Conservation (phyloP, 192 early-diverging fungal species). For the Umbelopsis ramanniana region DNA sequence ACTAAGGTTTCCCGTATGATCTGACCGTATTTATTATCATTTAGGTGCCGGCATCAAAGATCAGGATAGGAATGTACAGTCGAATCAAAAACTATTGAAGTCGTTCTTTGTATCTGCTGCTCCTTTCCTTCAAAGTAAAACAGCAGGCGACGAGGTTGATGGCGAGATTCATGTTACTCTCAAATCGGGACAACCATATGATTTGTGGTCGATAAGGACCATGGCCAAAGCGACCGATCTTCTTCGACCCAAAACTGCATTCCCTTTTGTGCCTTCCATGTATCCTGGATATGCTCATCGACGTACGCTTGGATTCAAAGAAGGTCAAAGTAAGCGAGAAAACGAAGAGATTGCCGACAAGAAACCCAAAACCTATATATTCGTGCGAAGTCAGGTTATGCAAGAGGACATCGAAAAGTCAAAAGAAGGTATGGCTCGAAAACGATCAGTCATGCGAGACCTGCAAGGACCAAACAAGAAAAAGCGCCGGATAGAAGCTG, state of each 20-base stretch:
- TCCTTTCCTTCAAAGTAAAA: slow-evolving; percentile 51
- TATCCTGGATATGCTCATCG: slow-evolving; percentile 93
- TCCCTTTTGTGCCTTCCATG: slow-evolving; percentile 66
- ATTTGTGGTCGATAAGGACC: slow-evolving; percentile 81
- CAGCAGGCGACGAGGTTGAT: slow-evolving; percentile 19
- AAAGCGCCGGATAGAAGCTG: background rate
- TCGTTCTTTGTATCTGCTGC: slow-evolving; percentile 65
- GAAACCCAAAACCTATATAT: slow-evolving; percentile 70
- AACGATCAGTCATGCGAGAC: slow-evolving; percentile 18
- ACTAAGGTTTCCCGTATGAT: too few relatives aligned
- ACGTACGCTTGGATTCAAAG: slow-evolving; percentile 92
- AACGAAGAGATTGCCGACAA: slow-evolving; percentile 82
- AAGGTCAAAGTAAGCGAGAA: slow-evolving; percentile 69
- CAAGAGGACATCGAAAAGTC: slow-evolving; percentile 44
- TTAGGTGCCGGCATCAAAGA: slow-evolving; percentile 90
- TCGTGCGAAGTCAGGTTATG: slow-evolving; percentile 60
- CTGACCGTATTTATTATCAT: background rate
- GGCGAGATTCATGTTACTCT: slow-evolving; percentile 83
- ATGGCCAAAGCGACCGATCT: slow-evolving; percentile 72
- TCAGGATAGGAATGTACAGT: slow-evolving; percentile 78
- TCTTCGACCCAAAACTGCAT: slow-evolving; percentile 53
- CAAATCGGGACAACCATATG: slow-evolving; percentile 87
- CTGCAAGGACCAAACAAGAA: slow-evolving; percentile 21
- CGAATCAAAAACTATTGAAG: slow-evolving; percentile 75
- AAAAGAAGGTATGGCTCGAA: slow-evolving; percentile 18